Conservation (phyloP, 2,329 filamentous ascomycete genomes). For the Ceratocystis ficicola region DNA sequence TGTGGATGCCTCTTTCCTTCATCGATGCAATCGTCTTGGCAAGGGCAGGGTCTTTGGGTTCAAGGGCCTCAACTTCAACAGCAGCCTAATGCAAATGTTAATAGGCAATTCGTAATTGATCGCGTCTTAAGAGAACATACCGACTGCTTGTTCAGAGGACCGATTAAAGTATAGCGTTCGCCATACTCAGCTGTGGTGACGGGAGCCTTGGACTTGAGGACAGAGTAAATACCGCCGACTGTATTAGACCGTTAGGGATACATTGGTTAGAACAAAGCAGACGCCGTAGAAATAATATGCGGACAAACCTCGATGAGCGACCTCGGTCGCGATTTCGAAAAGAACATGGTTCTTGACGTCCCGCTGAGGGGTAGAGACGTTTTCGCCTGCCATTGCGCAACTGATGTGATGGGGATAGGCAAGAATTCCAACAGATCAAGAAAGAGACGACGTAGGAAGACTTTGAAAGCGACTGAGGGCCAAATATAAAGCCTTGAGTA, state of each 20-base stretch:
- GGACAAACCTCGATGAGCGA: conserved; percentile 76
- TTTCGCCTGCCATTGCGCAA: conserved; percentile 21
- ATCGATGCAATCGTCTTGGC: conserved; percentile 78
- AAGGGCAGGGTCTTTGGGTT: conserved; percentile 69
- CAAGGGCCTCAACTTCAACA: conserved; percentile 93
- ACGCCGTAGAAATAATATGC: neutral
- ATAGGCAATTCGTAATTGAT: neutral
- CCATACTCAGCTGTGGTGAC: conserved; percentile 98
- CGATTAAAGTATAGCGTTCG: conserved; percentile 88
- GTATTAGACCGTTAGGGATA: conserved; percentile 13
- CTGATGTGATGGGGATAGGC: neutral
- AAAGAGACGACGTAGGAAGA: neutral
- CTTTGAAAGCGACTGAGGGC: neutral
- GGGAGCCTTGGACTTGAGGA: conserved; percentile 96
- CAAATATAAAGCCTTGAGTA: conserved; percentile 10
- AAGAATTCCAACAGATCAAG: conserved; percentile 10
- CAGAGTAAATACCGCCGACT: conserved; percentile 98
- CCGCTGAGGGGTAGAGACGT: conserved; percentile 37
- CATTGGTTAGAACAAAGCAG: neutral
- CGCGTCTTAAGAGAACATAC: conserved; percentile 38
- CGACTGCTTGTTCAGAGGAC: conserved; percentile 81
- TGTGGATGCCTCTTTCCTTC: conserved; percentile 79
- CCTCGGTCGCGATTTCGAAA: conserved; percentile 94
- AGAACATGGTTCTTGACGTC: conserved; percentile 93
- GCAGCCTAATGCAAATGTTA: conserved; percentile 50